These are phyloP conservation scores for Hansenula sp. DNA, from an alignment of 1,139 yeast species.

Conservation along the genomic window DNA sequence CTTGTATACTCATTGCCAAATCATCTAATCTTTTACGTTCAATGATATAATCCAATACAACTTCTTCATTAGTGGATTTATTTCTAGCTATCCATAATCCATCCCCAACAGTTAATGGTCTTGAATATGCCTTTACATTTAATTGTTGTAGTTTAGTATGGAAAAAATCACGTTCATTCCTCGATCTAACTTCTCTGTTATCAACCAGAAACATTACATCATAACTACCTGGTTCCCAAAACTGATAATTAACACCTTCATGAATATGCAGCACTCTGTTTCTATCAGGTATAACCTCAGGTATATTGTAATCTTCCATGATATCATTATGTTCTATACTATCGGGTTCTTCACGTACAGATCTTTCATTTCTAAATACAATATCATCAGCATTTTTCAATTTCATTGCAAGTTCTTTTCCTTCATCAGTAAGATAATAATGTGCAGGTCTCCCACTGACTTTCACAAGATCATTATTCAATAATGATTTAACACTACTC, in stretches of 20 bases:
- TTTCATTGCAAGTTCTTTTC: slow-evolving; percentile 51
- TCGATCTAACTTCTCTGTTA: slow-evolving; percentile 70
- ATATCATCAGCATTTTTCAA: slow-evolving; percentile 42
- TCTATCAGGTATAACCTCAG: background rate
- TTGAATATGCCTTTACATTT: slow-evolving; percentile 49
- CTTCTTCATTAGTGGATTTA: slow-evolving; percentile 51
- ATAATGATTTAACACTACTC: slow-evolving; percentile 63
- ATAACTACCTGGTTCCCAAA: slow-evolving; percentile 53
- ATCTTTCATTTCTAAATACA: background rate
- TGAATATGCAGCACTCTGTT: background rate
- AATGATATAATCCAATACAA: slow-evolving; percentile 71
- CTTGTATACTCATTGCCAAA: slow-evolving; percentile 73
- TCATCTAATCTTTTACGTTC: slow-evolving; percentile 92
- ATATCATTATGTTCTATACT: background rate
- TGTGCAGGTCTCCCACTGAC: slow-evolving; percentile 55
- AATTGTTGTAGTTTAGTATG: slow-evolving; percentile 44
- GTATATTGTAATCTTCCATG: background rate
- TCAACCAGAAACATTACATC: slow-evolving; percentile 67
- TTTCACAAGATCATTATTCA: slow-evolving; percentile 58
- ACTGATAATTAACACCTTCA: slow-evolving; percentile 22
- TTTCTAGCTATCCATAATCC: slow-evolving; percentile 83
- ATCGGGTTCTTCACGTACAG: background rate
- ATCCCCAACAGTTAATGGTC: slow-evolving; percentile 79
- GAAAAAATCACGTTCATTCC: slow-evolving; percentile 61
- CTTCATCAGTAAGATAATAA: slow-evolving; percentile 71